Base-by-base conservation (phyloP, 257 asterid genomes). In the Solanum pimpinellifolium region DNA sequence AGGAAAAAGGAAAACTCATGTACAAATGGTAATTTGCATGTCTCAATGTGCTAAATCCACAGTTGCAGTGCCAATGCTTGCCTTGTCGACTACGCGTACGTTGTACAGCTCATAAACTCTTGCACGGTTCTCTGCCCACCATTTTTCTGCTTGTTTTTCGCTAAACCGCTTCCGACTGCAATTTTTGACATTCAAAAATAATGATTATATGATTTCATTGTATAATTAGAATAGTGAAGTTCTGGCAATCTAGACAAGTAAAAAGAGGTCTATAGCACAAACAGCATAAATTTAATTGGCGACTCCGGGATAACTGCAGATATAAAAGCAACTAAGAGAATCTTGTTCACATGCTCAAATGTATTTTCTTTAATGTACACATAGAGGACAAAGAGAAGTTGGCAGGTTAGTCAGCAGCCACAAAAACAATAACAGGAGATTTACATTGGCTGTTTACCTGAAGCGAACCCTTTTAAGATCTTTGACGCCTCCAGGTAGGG, bases 381-480 rank as follows among this genome's bases (percentile, higher is more conserved):
- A 75, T 23, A 39, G 83, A 41, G 23, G 59, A 75, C 6, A 39
- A 18, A 73, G 56, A 23, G 52, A 75, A 75, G 33, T 23, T 23
- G 33, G 49, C 82, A 74, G 52, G 52, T 74, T 12, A 37, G 29
- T 74, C 31, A 35, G 31, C 52, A 74, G 31, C 82, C 16, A 74
- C 5, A 68, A 59, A 59, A 85, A 41, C 39, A 85, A 85, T 66
- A 59, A 65, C 31, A 25, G 31, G 74, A 27, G n/a, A 78, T 46
- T 46, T 27, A 33, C 13, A 9, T 78, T 1, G 66, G 52, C 66
- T 46, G 87, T 88, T 82, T 90, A 97, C 99, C 99, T 97, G 98
- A 97, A 97, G 90, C 99, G 98, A 87, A 97, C 99, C 81, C 99
- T 94, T 88, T 95, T 97, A 85, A 97, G 93, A 88, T 97, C 99